Percentiles rank a stretch among this genome's conserved stretches.
phyloP scores from a whole-genome alignment of 1,284 basidiomycete genomes.

The Singerocomus inundabilis region DNA sequence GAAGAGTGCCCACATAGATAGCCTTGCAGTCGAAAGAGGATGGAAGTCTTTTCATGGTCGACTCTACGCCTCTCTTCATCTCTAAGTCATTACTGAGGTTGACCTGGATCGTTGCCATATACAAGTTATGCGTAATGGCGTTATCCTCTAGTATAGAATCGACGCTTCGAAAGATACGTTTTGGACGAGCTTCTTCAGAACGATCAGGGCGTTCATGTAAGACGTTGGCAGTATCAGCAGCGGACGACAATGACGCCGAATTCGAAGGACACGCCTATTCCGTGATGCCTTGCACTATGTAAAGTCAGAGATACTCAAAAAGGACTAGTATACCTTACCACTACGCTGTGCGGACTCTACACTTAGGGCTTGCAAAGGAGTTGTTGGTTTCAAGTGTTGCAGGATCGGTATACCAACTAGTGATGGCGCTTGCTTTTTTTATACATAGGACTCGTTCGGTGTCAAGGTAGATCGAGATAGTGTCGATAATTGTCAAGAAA shows the following conservation, averaged over 20 bases:
- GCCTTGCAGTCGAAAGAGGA: slow-evolving; percentile 10
- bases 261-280: slow-evolving; percentile 13
- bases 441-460: background rate
- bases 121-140: slow-evolving; percentile 14
- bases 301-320: slow-evolving; percentile 1
- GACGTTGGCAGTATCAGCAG: background rate
- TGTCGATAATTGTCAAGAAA: background rate
- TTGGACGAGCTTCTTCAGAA: background rate
- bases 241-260: background rate
- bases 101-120: slow-evolving; percentile 12
- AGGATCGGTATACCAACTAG: background rate
- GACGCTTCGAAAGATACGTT: background rate
- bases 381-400: background rate
- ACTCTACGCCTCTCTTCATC: slow-evolving; percentile 12
- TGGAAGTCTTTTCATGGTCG: slow-evolving; percentile 17
- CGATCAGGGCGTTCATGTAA: background rate
- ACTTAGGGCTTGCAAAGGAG: background rate
- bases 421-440: background rate
- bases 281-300: slow-evolving; percentile 14
- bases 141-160: background rate
- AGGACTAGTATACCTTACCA: background rate
- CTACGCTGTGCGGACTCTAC: slow-evolving; percentile 14
- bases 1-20: slow-evolving; percentile 10
- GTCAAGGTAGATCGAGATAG: background rate
- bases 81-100: slow-evolving; percentile 6